Evolutionary conservation across 768 basidiomycete species (phyloP), one percentile per base, ranked within the genome.

Genomic region (Suillus ampliporus): DNA sequence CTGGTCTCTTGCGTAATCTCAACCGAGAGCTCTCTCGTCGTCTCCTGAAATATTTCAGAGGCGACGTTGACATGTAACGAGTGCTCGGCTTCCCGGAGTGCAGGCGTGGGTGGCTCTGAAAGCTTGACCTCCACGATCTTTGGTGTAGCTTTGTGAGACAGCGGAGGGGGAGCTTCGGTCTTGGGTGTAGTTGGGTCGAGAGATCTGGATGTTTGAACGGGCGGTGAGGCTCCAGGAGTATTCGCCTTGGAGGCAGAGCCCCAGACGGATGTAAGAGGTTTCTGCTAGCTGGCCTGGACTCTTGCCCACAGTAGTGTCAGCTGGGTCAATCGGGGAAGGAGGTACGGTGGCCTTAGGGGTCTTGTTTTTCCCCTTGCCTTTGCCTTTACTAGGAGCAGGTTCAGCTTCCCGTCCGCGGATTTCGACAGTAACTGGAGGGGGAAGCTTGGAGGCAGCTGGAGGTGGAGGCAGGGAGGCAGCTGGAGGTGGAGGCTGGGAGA

Each of bases 251-350:
- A 70, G 48, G 72, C 69, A 5, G 75, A 66, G 34, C 85, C 86
- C 84, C 86, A 86, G 6, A 85, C 76, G 0, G 84, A 78, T 23
- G 69, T 78, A 48, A 85, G 79, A n/a, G 5, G 80, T 68, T 2
- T 85, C 77, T 1, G 69, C 80, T 23, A 85, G 77, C 58, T 72
- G 76, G 13, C 75, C 73, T 14, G 79, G 70, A 40, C 76, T 76
- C 52, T 77, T 78, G 34, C 79, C 77, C 26, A 77, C 78, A 21
- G 76, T 69, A 17, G 76, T 65, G 72, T 81, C 67, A 68, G 73
- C 69, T 65, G 72, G 59, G 65, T 78, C 74, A 69, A 81, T 64
- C 34, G 75, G 72, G 19, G 72, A 70, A 53, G 3, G 68, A 4
- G 54, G 64, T 60, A 73, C 72, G 63, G 64, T 73, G 31, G 68